These are phyloP conservation scores for Talaromyces islandicus DNA, from an alignment of 2,329 filamentous ascomycete species.

Conservation along the genomic window DNA sequence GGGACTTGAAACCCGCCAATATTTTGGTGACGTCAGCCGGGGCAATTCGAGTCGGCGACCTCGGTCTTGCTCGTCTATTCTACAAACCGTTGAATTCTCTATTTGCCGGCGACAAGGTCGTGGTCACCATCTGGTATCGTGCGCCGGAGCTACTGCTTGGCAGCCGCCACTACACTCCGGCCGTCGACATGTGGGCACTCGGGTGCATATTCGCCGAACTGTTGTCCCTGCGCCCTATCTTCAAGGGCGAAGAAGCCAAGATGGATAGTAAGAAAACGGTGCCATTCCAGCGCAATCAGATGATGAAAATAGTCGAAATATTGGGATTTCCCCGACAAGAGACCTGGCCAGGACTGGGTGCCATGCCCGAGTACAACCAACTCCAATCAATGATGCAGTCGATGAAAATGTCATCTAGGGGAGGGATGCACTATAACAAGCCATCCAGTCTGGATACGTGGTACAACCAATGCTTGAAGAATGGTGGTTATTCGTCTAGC, in stretches of 20 bases:
- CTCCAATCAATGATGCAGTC: conserved; percentile 46
- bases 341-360: conserved; percentile 74
- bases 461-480: conserved; percentile 67
- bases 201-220: conserved; percentile 97
- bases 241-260: conserved; percentile 98
- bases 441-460: conserved; percentile 66
- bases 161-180: conserved; percentile 91
- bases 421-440: conserved; percentile 45
- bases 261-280: conserved; percentile 98
- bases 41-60: conserved; percentile 88
- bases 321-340: conserved; percentile 86
- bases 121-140: conserved; percentile 98
- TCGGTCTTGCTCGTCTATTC: conserved; percentile 87
- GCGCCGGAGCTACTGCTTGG: conserved; percentile 90
- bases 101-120: conserved; percentile 93
- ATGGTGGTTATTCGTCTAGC: conserved; percentile 46
- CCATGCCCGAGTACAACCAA: conserved; percentile 82
- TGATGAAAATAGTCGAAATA: conserved; percentile 98
- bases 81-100: conserved; percentile 88
- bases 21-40: conserved; percentile 94
- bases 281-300: conserved; percentile 95
- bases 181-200: conserved; percentile 95
- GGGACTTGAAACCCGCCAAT: conserved; percentile 94
- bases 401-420: conserved; percentile 27
- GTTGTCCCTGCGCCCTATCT: conserved; percentile 83